These are phyloP conservation scores for Rhizopogon sp. DNA, from an alignment of 768 basidiomycete genomes.

Conservation along the genomic window DNA sequence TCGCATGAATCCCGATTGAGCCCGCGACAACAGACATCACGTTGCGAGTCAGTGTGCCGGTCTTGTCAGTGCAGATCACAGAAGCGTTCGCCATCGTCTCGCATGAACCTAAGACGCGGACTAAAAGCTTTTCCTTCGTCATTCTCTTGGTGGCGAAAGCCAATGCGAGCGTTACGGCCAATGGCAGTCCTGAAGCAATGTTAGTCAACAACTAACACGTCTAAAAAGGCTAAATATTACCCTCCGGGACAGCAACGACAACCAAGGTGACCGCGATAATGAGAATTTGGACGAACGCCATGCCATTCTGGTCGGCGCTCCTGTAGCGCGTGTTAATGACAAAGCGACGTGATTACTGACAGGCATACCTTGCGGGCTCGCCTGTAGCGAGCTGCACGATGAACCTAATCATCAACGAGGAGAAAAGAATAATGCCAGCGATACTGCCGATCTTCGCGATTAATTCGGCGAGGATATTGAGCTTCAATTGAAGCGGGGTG, in stretches of 20 bases:
- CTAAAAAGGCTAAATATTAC: too few species aligned
- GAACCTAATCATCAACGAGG: constrained; percentile 87
- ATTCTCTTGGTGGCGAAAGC: constrained; percentile 99
- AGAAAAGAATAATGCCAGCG: constrained; percentile 80
- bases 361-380: constrained; percentile 48
- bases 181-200: constrained; percentile 62
- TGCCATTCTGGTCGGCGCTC: constrained; percentile 76
- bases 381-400: constrained; percentile 78
- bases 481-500: constrained; percentile 90
- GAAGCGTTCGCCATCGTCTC: constrained; percentile 99
- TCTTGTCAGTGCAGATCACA: constrained; percentile 94
- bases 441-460: constrained; percentile 88
- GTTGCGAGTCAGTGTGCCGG: constrained; percentile 95
- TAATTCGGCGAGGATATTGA: constrained; percentile 90
- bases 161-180: constrained; percentile 93
- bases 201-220: neutral
- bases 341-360: neutral
- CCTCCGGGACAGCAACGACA: constrained; percentile 81
- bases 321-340: constrained; percentile 28
- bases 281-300: constrained; percentile 87
- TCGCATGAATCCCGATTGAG: constrained; percentile 89
- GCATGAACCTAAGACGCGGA: constrained; percentile 93
- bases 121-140: constrained; percentile 91
- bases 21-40: constrained; percentile 95
- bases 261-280: constrained; percentile 94